Base-by-base conservation (phyloP, 2,329 filamentous ascomycete genomes). In the Paracoccidioides brasiliensis region DNA sequence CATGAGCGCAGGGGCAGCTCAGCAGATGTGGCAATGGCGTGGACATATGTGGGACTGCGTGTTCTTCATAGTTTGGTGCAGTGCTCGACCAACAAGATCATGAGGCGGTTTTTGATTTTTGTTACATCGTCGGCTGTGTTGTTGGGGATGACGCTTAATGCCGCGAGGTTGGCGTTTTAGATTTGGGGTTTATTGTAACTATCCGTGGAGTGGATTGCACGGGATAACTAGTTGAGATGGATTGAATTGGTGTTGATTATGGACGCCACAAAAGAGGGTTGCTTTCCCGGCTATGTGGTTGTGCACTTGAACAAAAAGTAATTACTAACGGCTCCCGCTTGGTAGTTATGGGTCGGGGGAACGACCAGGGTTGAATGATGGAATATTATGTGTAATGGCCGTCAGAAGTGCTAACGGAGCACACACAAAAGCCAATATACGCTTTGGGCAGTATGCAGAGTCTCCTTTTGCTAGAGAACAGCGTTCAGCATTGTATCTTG, bases 61-160 rank as follows among this genome's bases (percentile, higher is more conserved):
- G 60, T 75, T 5, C 51, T 67, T 57, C 74, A 76, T 58, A 70
- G 66, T 53, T 37, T 76, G 35, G 65, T 74, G 22, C 73, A 76
- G 40, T 60, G 61, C 0, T 67, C 64, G 7, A 63, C 56, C 5
- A 75, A 75, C 57, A 61, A 61, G 15, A 66, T 75, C 49, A 62
- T 66, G 65, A 52, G 60, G 4, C 62, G 71, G 8, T 73, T 73
- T 55, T n/a, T 14, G 22, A 33, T 71, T 9, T 73, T 72, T 58
- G 49, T 61, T 6, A 6, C 62, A 3, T 69, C 65, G 35, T 68
- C 64, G 5, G 55, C 60, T 5, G 58, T 69, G 46, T 55, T 72
- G 61, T 57, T 63, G 1, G 64, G 57, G 9, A 58, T 73, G 65
- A 70, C 69, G 5, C 65, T 15, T 15, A 57, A 49, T 32, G 56